These are phyloP conservation scores for Coemansia sp. DNA, from an alignment of 192 early-diverging fungal genomes.

Conservation along the genomic window DNA sequence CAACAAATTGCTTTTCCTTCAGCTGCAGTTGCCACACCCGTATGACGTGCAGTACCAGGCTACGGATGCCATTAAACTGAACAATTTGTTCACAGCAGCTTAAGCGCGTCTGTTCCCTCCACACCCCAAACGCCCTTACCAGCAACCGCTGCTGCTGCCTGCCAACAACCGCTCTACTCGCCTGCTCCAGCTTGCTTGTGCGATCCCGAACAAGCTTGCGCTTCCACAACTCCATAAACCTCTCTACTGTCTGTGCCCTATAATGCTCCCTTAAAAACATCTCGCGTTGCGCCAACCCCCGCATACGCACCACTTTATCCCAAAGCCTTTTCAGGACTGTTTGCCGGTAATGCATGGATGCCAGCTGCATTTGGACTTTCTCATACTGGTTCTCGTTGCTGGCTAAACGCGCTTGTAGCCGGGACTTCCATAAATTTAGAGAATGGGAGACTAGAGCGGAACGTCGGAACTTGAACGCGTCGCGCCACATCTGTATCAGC, in stretches of 20 bases:
- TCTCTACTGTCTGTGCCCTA: not conserved
- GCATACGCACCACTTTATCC: not conserved
- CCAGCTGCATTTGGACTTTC: slow-evolving; percentile 11
- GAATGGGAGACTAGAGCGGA: slow-evolving; percentile 1
- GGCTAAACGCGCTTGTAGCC: not conserved
- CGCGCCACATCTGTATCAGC: slow-evolving; percentile 25
- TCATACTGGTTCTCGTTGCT: slow-evolving; percentile 6
- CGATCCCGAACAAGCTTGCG: not conserved
- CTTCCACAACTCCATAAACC: slow-evolving; percentile 5
- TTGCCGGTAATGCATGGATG: slow-evolving; percentile 19
- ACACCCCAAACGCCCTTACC: not conserved
- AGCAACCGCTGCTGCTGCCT: not conserved
- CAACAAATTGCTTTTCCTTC: not conserved
- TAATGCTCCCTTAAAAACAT: not conserved
- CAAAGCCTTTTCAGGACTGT: not conserved
- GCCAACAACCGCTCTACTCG: not conserved
- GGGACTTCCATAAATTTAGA: slow-evolving; percentile 8
- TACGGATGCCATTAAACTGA: not conserved
- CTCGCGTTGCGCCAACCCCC: slow-evolving; percentile 9
- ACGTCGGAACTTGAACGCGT: slow-evolving; percentile 15
- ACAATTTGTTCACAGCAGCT: not conserved
- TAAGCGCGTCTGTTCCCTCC: slow-evolving; percentile 5
- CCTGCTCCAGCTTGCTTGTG: not conserved
- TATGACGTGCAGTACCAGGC: not conserved
- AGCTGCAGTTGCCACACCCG: slow-evolving; percentile 9